These are phyloP conservation scores for Russula griseocarnosa DNA, from an alignment of 768 basidiomycete species.

Conservation along the genomic window DNA sequence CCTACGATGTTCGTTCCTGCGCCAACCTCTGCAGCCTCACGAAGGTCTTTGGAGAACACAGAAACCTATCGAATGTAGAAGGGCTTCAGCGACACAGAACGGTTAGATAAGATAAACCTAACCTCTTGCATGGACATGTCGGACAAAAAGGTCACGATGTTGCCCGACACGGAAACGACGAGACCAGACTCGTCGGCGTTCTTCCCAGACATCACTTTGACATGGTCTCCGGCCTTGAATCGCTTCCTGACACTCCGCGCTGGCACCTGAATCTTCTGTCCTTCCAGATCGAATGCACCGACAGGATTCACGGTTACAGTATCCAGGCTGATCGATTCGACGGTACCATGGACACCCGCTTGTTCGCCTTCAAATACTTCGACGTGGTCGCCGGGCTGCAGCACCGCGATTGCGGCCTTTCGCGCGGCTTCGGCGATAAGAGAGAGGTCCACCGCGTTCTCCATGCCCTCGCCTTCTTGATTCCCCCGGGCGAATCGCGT, in stretches of 20 bases:
- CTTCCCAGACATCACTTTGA: constrained; percentile 96
- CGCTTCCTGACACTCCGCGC: constrained; percentile 88
- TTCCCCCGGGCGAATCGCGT: constrained; percentile 79
- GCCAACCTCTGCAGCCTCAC: constrained; percentile 97
- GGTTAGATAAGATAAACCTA: constrained; percentile 40
- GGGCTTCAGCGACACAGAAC: not conserved
- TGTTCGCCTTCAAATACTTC: constrained; percentile 98
- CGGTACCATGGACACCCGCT: constrained; percentile 85
- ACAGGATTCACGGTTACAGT: constrained; percentile 79
- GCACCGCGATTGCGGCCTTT: constrained; percentile 84
- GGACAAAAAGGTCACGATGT: constrained; percentile 93
- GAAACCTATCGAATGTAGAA: constrained; percentile 58
- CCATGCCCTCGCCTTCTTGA: constrained; percentile 58
- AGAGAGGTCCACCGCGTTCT: constrained; percentile 76
- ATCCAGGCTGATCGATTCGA: constrained; percentile 85
- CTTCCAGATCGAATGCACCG: constrained; percentile 72
- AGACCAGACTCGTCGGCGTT: constrained; percentile 95
- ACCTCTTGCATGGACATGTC: constrained; percentile 98
- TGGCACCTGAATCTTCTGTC: constrained; percentile 80
- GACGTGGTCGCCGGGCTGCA: constrained; percentile 97
- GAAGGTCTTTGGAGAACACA: constrained; percentile 94
- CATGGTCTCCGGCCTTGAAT: constrained; percentile 96
- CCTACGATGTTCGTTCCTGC: constrained; percentile 85
- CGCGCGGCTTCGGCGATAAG: constrained; percentile 90
- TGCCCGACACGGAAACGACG: constrained; percentile 86